A percentile compares a stretch with the other conserved stretches of the same genome.
Conservation (phyloP, 2,329 filamentous ascomycete genomes). For the Fusarium coicis region DNA sequence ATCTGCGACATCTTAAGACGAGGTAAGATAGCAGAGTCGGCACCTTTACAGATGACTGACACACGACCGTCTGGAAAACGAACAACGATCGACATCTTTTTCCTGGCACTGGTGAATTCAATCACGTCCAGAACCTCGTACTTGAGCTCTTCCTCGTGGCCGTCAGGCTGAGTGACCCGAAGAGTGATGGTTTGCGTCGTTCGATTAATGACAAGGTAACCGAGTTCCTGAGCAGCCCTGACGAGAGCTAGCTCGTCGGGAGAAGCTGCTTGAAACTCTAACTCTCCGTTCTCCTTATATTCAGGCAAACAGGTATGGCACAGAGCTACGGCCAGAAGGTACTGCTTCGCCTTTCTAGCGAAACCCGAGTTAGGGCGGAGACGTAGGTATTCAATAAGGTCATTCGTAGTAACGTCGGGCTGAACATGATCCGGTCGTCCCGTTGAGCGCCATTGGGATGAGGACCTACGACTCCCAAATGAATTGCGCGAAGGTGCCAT, state of each 20-base stretch:
- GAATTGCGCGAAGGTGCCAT: slow-evolving; percentile 47
- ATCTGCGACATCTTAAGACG: slow-evolving; percentile 78
- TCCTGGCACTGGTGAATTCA: slow-evolving; percentile 89
- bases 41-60: slow-evolving; percentile 89
- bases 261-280: slow-evolving; percentile 88
- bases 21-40: slow-evolving; percentile 84
- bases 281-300: slow-evolving; percentile 69
- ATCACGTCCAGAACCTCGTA: slow-evolving; percentile 89
- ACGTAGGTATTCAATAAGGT: slow-evolving; percentile 82
- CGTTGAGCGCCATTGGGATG: slow-evolving; percentile 62
- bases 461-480: slow-evolving; percentile 54
- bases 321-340: slow-evolving; percentile 84
- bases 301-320: slow-evolving; percentile 95
- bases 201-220: slow-evolving; percentile 79
- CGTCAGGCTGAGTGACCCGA: slow-evolving; percentile 52
- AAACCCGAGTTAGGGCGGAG: slow-evolving; percentile 80
- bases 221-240: slow-evolving; percentile 84
- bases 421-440: slow-evolving; percentile 61
- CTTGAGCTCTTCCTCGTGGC: slow-evolving; percentile 61
- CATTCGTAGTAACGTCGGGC: slow-evolving; percentile 72
- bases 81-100: slow-evolving; percentile 90
- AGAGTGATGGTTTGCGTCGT: slow-evolving; percentile 75
- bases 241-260: slow-evolving; percentile 91
- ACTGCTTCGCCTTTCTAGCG: slow-evolving; percentile 81
- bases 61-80: slow-evolving; percentile 86